These are phyloP conservation scores for Phytophthora sp. DNA, from an alignment of 352 stramenopile species.

Conservation along the genomic window DNA sequence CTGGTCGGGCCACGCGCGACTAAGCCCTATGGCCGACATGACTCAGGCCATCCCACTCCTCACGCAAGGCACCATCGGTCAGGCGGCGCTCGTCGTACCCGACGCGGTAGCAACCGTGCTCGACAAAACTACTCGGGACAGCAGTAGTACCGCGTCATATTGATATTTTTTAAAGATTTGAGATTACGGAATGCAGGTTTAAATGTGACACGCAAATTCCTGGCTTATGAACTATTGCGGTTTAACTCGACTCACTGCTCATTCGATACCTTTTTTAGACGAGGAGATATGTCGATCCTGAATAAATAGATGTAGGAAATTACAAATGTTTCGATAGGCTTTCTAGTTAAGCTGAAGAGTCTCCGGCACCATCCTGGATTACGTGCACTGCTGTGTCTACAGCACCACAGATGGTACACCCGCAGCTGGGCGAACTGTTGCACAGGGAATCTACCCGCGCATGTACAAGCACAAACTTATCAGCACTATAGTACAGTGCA, in stretches of 20 bases:
- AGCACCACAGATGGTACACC: slow-evolving; percentile 18
- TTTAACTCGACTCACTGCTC: background rate
- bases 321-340: slow-evolving; percentile 1
- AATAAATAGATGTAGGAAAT: background rate
- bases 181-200: slow-evolving; percentile 21
- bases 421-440: background rate
- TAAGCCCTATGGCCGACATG: no score
- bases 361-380: slow-evolving; percentile 15
- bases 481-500: background rate
- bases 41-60: no score
- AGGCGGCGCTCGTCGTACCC: no score
- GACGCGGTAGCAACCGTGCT: no score
- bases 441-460: background rate
- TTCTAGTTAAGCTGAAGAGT: slow-evolving; percentile 8
- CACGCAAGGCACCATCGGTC: no score
- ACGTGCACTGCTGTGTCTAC: slow-evolving; percentile 6
- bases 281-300: background rate
- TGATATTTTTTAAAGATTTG: slow-evolving; percentile 31
- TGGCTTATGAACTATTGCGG: background rate
- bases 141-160: no score
- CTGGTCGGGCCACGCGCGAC: no score
- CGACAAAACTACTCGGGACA: no score
- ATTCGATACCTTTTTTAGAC: background rate
- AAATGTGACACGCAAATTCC: background rate
- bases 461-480: background rate